phyloP scores from a whole-genome alignment of 345 rosid genomes.

The Aquilaria malaccensis region DNA sequence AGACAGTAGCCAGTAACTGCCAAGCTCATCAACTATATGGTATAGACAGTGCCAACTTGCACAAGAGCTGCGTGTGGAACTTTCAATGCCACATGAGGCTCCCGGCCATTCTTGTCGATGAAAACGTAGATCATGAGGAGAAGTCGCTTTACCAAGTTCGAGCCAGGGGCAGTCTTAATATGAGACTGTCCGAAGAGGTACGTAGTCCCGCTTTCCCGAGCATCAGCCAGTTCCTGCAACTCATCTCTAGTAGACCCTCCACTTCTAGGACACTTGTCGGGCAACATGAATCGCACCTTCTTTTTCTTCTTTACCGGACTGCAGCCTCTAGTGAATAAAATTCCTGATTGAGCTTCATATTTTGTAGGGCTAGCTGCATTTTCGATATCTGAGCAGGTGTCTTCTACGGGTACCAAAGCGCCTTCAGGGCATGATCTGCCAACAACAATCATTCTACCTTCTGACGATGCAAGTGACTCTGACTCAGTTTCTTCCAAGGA shows the following conservation, averaged over 20 bases:
- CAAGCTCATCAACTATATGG: constrained; percentile 3
- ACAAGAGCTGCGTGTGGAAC: constrained; percentile 61
- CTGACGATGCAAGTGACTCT: constrained; percentile 20
- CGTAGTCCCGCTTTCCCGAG: constrained; percentile 59
- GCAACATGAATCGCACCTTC: constrained; percentile 41
- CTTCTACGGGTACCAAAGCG: constrained; percentile 24
- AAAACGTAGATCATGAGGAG: constrained; percentile 30
- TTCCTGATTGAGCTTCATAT: background rate
- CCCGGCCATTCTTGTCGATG: constrained; percentile 37
- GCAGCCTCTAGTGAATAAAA: background rate
- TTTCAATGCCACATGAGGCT: constrained; percentile 42
- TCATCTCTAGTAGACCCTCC: constrained; percentile 32
- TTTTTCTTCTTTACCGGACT: constrained; percentile 18
- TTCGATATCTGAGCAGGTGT: background rate
- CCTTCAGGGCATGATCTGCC: constrained; percentile 18
- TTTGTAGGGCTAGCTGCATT: background rate
- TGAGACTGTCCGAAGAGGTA: constrained; percentile 53
- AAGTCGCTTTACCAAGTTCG: constrained; percentile 35
- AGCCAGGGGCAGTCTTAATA: constrained; percentile 21
- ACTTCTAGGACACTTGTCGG: constrained; percentile 20
- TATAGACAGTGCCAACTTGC: constrained; percentile 51
- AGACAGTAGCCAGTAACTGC: background rate
- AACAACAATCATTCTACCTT: constrained; percentile 37
- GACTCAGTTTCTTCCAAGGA: constrained; percentile 38
- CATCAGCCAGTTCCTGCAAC: constrained; percentile 35